Base-by-base conservation (phyloP, 805 yeast species). In the Debaryomyces castellii region DNA sequence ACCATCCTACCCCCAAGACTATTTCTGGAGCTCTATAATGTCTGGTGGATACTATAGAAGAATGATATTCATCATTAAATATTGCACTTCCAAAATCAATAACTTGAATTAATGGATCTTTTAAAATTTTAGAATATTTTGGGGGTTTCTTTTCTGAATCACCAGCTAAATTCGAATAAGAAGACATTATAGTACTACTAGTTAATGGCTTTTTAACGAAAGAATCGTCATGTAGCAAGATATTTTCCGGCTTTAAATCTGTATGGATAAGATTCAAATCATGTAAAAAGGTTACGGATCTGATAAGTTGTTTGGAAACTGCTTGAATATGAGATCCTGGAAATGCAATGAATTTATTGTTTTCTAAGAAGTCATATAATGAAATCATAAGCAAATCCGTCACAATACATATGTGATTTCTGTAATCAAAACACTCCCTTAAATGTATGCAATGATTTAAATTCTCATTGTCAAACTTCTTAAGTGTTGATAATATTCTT, bases 61-160 rank as follows among this genome's bases (percentile, higher is more conserved):
- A 83, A 71, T 94, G 99, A 62, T 87, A 90, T 67, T 94, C 98
- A 65, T 91, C 96, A 55, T 87, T 80, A 58, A 94, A 94, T 3
- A 95, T 83, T 0, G 99, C 97, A 33, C 94, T 83, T n/a, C 99
- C 99, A 66, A 94, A 94, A 68, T 94, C 99, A 49, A 94, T 94
- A 22, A 92, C 80, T 62, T 89, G 90, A 44, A 94, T 88, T 50
- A 81, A 77, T 1, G 98, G 96, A 60, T 87, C 83, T 40, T 76
- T 77, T 51, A 94, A 75, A 8, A 89, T 74, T 49, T 75, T 76
- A 48, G 65, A 61, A 24, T 47, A 50, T 46, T 64, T 64, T 1
- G 76, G 77, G 2, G 54, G 40, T 45, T 64, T 67, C 36, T 54
- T 55, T 24, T 24, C 34, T 20, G 48, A 48, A 1, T 50, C 36